A percentile compares a stretch with the other conserved stretches of the same genome.
phyloP scores from a whole-genome alignment of 208 protist species.

The Strigomonas culicis region DNA sequence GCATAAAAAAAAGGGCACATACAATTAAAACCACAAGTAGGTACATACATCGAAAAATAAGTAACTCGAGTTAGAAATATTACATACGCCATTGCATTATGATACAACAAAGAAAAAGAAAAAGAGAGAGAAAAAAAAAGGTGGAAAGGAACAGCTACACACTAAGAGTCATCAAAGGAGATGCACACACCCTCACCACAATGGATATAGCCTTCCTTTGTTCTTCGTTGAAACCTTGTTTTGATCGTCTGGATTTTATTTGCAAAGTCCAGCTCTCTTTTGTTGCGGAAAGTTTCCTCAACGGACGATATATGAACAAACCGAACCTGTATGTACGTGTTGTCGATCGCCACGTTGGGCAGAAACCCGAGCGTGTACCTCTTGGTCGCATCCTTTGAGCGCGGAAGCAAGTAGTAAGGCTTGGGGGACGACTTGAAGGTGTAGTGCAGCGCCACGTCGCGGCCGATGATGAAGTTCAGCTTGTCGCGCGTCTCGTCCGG shows the following conservation, averaged over 20 bases:
- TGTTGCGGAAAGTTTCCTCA: constrained; percentile 31
- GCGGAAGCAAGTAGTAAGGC: constrained; percentile 60
- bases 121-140: constrained; percentile 2
- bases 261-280: constrained; percentile 11
- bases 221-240: too few relatives aligned
- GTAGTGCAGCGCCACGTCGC: constrained; percentile 40
- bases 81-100: too few relatives aligned
- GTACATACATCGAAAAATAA: too few relatives aligned
- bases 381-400: constrained; percentile 22
- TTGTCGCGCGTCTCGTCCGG: constrained; percentile 29
- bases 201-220: not conserved
- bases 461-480: constrained; percentile 40
- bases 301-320: constrained; percentile 20
- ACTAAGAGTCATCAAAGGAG: not conserved
- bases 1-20: too few relatives aligned
- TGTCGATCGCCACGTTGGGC: constrained; percentile 18
- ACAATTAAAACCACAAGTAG: too few relatives aligned
- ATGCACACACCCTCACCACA: not conserved
- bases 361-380: constrained; percentile 41
- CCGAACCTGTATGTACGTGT: constrained; percentile 25
- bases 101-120: constrained; percentile 12
- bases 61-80: too few relatives aligned
- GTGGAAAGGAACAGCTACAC: not conserved
- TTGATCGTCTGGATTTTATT: too few relatives aligned
- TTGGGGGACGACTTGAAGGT: constrained; percentile 24